phyloP scores from a whole-genome alignment of 1,284 basidiomycete genomes.

The Ustilago sp. region DNA sequence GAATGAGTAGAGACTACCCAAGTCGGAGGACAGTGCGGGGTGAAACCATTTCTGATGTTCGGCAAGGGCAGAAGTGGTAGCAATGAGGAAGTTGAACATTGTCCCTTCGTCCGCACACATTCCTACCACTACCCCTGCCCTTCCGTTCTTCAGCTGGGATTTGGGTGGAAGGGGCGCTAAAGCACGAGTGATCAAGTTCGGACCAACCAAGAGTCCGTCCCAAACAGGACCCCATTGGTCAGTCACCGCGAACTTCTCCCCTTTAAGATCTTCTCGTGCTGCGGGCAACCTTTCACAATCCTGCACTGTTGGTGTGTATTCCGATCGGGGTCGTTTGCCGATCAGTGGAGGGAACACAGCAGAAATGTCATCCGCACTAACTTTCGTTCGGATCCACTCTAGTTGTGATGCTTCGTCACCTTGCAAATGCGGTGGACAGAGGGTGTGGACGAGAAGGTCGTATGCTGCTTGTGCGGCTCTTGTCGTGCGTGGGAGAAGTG shows the following conservation, averaged over 20 bases:
- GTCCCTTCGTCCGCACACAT: conserved; percentile 54
- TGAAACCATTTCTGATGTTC: conserved; percentile 30
- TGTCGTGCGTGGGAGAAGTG: conserved; percentile 42
- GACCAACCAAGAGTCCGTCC: conserved; percentile 47
- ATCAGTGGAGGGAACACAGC: conserved; percentile 25
- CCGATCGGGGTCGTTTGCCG: conserved; percentile 42
- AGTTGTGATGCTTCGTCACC: conserved; percentile 36
- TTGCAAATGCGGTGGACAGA: conserved; percentile 28
- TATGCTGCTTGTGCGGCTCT: conserved; percentile 46
- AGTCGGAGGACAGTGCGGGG: conserved; percentile 20
- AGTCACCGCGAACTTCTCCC: conserved; percentile 15
- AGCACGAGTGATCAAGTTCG: conserved; percentile 23
- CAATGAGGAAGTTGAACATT: conserved; percentile 54
- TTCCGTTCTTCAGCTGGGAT: conserved; percentile 37
- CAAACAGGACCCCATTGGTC: conserved; percentile 53
- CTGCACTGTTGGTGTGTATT: conserved; percentile 23
- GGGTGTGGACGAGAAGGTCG: conserved; percentile 28
- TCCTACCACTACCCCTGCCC: conserved; percentile 42
- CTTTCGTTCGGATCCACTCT: conserved; percentile 30
- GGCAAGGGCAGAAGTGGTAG: conserved; percentile 29
- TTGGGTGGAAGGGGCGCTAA: conserved; percentile 22
- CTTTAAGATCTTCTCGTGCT: conserved; percentile 24
- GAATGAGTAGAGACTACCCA: conserved; percentile 33
- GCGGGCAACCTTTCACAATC: conserved; percentile 15
- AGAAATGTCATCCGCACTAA: conserved; percentile 38